These are phyloP conservation scores for Phytophthora brassicae DNA, from an alignment of 352 stramenopile genomes.

Conservation along the genomic window DNA sequence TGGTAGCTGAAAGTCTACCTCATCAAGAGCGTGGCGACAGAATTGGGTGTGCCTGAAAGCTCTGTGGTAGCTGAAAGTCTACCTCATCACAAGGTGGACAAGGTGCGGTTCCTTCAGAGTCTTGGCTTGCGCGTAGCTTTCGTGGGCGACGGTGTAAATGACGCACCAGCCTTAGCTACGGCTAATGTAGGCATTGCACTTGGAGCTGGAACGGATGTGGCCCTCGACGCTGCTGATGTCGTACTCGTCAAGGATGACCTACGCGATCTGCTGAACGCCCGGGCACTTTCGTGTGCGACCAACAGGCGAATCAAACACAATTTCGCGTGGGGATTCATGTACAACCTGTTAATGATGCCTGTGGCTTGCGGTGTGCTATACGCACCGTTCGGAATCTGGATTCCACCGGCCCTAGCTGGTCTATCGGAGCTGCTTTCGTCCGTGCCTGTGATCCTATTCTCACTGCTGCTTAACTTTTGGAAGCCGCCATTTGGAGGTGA, in stretches of 20 bases:
- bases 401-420: slow-evolving; percentile 69
- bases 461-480: slow-evolving; percentile 70
- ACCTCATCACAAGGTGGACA: slow-evolving; percentile 81
- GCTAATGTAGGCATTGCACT: slow-evolving; percentile 69
- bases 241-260: slow-evolving; percentile 78
- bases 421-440: slow-evolving; percentile 75
- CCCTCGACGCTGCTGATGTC: slow-evolving; percentile 69
- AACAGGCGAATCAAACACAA: slow-evolving; percentile 79
- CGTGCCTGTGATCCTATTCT: slow-evolving; percentile 81
- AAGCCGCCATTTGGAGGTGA: slow-evolving; percentile 42
- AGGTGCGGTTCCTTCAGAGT: slow-evolving; percentile 66
- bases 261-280: slow-evolving; percentile 62
- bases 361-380: slow-evolving; percentile 74
- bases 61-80: slow-evolving; percentile 64
- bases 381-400: slow-evolving; percentile 49
- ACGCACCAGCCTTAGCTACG: slow-evolving; percentile 67
- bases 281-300: slow-evolving; percentile 57
- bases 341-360: slow-evolving; percentile 79
- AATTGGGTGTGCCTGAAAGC: slow-evolving; percentile 54
- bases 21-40: slow-evolving; percentile 57
- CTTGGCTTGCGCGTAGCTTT: slow-evolving; percentile 76
- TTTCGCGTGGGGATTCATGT: slow-evolving; percentile 73
- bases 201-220: slow-evolving; percentile 68
- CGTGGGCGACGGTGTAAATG: slow-evolving; percentile 75
- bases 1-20: slow-evolving; percentile 65